Conservation (phyloP, 495 filamentous ascomycete species). For the Neurospora terricola region DNA sequence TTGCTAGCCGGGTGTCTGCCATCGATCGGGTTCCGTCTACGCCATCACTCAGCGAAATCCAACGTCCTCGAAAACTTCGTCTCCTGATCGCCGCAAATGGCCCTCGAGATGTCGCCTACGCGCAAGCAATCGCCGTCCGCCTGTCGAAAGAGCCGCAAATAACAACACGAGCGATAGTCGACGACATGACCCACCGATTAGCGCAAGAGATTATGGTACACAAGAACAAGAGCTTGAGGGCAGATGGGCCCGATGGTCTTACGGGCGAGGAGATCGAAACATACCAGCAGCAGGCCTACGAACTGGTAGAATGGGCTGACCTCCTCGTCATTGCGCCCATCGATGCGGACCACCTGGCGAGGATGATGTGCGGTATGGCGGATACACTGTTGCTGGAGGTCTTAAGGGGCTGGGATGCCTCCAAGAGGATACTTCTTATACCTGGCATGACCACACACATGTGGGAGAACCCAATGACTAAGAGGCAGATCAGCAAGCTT, state of each 20-base stretch:
- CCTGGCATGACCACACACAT: conserved; percentile 73
- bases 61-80: conserved; percentile 33
- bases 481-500: conserved; percentile 72
- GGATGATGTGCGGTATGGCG: conserved; percentile 72
- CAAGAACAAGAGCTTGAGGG: conserved; percentile 31
- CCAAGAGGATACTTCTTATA: conserved; percentile 71
- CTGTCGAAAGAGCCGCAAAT: conserved; percentile 46
- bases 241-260: conserved; percentile 14
- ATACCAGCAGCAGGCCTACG: conserved; percentile 46
- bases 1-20: background rate
- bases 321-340: conserved; percentile 75
- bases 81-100: conserved; percentile 46
- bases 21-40: conserved; percentile 14
- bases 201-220: conserved; percentile 41
- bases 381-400: conserved; percentile 65
- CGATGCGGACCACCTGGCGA: conserved; percentile 67
- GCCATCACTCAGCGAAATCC: conserved; percentile 31
- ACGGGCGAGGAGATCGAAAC: conserved; percentile 33
- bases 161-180: conserved; percentile 43
- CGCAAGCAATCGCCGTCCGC: conserved; percentile 43
- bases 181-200: conserved; percentile 40
- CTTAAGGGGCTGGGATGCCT: conserved; percentile 71
- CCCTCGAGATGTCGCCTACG: conserved; percentile 39
- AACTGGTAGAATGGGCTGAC: conserved; percentile 80
- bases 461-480: conserved; percentile 82